Evolutionary conservation across 495 filamentous ascomycete species (phyloP), one percentile per base, ranked within the genome.

Genomic region (Daldinia loculata): DNA sequence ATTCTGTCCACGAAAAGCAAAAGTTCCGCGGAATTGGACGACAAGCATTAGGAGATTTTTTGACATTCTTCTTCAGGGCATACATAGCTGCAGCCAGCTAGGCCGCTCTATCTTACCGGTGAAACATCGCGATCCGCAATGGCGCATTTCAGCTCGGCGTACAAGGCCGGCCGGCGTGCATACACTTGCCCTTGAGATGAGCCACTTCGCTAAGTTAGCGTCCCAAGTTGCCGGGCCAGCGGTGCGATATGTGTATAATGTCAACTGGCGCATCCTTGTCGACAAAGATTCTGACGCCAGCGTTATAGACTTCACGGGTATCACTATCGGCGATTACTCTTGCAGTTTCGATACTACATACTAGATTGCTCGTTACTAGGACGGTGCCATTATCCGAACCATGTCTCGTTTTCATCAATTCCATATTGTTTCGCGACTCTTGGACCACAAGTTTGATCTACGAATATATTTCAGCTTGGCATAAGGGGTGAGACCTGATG

Each of bases 151-250:
- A 72, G 64, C 70, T 72, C 51, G 41, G 8, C 19, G 29, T 29
- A 30, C 7, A 34, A 34, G 12, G 8, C 27, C 4, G 6, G 6
- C 29, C n/a, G 30, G 30, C 14, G 7, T 32, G n/a, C 27, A 17
- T 56, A n/a, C 27, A 22, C 17, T 30, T 52, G 11, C 30, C 38
- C 30, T 53, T 63, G 30, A 24, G 52, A 34, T 38, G 17, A 57
- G 38, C 38, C 43, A 26, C 66, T 26, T 41, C n/a, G 39, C 65
- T 56, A 51, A 58, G 19, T 41, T 56, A 68, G 56, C 53, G 50
- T 38, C 60, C 69, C 70, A 60, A 68, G 70, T 72, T 72, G 64
- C 70, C 50, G 63, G 69, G 69, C 69, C 63, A 71, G 63, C 69
- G 59, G 51, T 30, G 39, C 61, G 56, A 29, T 29, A 63, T 61